A percentile compares a stretch with the other conserved stretches of the same genome.
Evolutionary conservation across 139 green algal species (phyloP).

Genomic region (Picochlorum sp.): DNA sequence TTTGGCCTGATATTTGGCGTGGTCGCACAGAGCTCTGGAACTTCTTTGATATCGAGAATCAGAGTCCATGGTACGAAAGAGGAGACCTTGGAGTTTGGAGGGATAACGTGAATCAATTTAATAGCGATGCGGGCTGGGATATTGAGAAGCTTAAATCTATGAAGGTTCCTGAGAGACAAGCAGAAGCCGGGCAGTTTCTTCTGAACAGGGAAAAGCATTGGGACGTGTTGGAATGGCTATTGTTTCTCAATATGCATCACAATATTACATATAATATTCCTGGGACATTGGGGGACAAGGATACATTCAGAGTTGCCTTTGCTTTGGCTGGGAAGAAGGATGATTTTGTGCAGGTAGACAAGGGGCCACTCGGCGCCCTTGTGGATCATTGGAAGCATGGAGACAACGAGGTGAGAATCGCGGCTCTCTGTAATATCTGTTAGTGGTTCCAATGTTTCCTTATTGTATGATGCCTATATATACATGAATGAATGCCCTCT

Average conservation of each 20-base stretch:
- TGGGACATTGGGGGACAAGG: conserved; percentile 24
- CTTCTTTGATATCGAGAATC: conserved; percentile 10
- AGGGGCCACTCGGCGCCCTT: background rate
- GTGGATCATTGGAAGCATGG: background rate
- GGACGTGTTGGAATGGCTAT: conserved; percentile 28
- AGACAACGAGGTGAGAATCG: too few relatives aligned
- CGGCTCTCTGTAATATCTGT: too few relatives aligned
- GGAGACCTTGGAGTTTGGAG: background rate
- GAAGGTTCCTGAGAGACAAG: background rate
- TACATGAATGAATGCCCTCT: too few relatives aligned
- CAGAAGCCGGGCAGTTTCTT: background rate
- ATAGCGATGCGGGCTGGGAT: background rate
- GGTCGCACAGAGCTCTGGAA: conserved; percentile 2
- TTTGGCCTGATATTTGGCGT: conserved; percentile 33
- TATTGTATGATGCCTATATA: too few relatives aligned
- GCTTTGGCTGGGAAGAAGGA: conserved; percentile 9
- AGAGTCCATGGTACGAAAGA: background rate
- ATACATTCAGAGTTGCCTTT: conserved; percentile 29
- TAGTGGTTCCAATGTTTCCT: too few relatives aligned
- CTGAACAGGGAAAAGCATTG: conserved; percentile 4
- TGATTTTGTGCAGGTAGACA: background rate
- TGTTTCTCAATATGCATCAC: conserved; percentile 21
- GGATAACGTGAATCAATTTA: background rate
- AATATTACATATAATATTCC: conserved; percentile 8
- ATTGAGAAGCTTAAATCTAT: background rate